Percentiles rank a stretch among this genome's conserved stretches.
phyloP scores from a whole-genome alignment of 2,329 filamentous ascomycete species.

The Ceratocystis cubensis region DNA sequence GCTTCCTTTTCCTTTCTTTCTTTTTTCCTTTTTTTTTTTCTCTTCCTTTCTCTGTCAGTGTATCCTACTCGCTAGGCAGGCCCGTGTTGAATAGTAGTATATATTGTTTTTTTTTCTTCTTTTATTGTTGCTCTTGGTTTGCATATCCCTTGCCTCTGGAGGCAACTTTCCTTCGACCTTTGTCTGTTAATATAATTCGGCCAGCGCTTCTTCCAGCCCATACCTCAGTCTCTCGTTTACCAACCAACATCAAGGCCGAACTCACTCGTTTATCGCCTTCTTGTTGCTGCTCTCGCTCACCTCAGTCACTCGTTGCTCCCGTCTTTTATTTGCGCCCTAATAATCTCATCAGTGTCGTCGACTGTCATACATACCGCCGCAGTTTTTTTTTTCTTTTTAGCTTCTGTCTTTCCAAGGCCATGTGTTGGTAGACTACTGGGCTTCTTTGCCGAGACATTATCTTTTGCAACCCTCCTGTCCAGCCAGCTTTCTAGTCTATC shows the following conservation, averaged over 20 bases:
- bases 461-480: neutral
- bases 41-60: constrained; percentile 1
- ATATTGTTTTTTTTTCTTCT: constrained; percentile 20
- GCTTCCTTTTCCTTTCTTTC: constrained; percentile 15
- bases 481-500: neutral
- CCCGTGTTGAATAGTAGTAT: constrained; percentile 15
- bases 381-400: neutral
- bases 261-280: constrained; percentile 2
- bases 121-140: constrained; percentile 19
- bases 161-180: constrained; percentile 10
- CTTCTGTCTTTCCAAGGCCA: constrained; percentile 9
- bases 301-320: constrained; percentile 6
- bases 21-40: constrained; percentile 20
- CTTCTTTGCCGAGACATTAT: constrained; percentile 11
- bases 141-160: constrained; percentile 15
- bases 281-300: neutral
- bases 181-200: constrained; percentile 12
- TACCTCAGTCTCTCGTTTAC: neutral
- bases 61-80: constrained; percentile 12
- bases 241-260: neutral
- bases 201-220: neutral
- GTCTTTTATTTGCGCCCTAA: constrained; percentile 3
- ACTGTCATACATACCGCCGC: neutral
- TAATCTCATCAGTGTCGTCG: neutral
- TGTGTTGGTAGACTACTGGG: constrained; percentile 14